Evolutionary conservation across 2,329 filamentous ascomycete species (phyloP).

Genomic region (Talaromyces sp.): DNA sequence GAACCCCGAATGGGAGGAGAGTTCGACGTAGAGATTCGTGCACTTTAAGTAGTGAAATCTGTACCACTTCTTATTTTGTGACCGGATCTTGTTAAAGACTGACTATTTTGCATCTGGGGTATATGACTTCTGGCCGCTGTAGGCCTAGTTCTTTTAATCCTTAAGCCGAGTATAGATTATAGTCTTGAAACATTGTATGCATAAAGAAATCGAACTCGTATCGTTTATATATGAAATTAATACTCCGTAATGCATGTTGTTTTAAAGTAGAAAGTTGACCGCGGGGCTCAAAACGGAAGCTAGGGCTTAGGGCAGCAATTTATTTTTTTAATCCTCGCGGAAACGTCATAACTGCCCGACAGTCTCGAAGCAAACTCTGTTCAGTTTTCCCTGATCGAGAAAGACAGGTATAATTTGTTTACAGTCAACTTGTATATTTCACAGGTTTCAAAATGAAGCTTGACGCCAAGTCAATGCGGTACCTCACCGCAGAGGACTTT

Average conservation of each 20-base stretch:
- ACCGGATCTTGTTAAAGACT: not conserved
- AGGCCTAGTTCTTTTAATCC: slow-evolving; percentile 9
- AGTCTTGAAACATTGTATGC: slow-evolving; percentile 4
- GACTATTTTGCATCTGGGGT: not conserved
- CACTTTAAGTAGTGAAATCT: not conserved
- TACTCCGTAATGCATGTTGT: not conserved
- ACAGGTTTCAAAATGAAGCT: slow-evolving; percentile 68
- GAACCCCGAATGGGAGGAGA: slow-evolving; percentile 44
- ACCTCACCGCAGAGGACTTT: slow-evolving; percentile 91
- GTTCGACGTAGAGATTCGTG: slow-evolving; percentile 24
- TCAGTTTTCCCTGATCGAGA: not conserved
- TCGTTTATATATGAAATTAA: not conserved
- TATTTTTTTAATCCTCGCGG: slow-evolving; percentile 23
- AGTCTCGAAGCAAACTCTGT: slow-evolving; percentile 3
- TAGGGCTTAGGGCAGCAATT: slow-evolving; percentile 35
- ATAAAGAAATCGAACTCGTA: not conserved
- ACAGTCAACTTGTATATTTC: not conserved
- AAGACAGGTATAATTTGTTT: not conserved
- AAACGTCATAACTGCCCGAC: slow-evolving; percentile 5
- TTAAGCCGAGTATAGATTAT: slow-evolving; percentile 9
- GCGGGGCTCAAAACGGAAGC: slow-evolving; percentile 20
- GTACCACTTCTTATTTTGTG: not conserved
- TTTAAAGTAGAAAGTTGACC: not conserved
- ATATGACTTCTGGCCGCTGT: not conserved
- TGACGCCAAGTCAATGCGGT: slow-evolving; percentile 87